Evolutionary conservation across 768 basidiomycete genomes (phyloP), one percentile per base, ranked within the genome.

Genomic region (Daedalea quercina): DNA sequence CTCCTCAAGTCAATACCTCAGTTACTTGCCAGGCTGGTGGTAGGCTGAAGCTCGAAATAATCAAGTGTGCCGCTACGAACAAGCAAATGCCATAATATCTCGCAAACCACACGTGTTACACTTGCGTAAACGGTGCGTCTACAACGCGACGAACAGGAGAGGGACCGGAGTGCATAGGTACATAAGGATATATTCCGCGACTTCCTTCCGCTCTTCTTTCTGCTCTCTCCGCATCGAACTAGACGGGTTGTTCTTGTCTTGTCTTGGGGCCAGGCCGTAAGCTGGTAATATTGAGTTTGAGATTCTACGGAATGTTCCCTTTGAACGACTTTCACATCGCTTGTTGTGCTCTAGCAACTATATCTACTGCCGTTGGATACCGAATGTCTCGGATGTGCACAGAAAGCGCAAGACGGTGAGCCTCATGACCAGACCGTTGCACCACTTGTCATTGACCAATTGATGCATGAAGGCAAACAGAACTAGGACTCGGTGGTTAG

Each of bases 321-420:
- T 44, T 63, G 44, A 59, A 60, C 54, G 62, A 65, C 50, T 60
- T 63, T 55, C 62, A 63, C 44, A 24, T 63, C 51, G 58, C 63
- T 3, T 60, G 58, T 19, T 58, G 61, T 53, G 64, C 64, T 13
- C 49, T 63, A 19, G 64, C 64, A 3, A 65, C 62, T 3, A 37
- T 63, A 42, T 62, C 64, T 28, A 62, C 63, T 12, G 64, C 62
- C 13, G 60, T 63, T 19, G 64, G 64, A 25, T 63, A 63, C 53
- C 50, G 50, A 22, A 53, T 58, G 26, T 54, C 60, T 13, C 56
- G 56, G 24, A 51, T 42, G 34, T 55, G 28, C 28, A 31, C 11
- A 31, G 28, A 11, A 31, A 31, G 4, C 6, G 11, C 28, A 31
- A 11, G 57, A 19, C 26, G 52, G 45, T 53, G 20, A 22, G 52